Evolutionary conservation across 177 flowering plant genomes (phyloP).

Genomic region (Telopea speciosissima): DNA sequence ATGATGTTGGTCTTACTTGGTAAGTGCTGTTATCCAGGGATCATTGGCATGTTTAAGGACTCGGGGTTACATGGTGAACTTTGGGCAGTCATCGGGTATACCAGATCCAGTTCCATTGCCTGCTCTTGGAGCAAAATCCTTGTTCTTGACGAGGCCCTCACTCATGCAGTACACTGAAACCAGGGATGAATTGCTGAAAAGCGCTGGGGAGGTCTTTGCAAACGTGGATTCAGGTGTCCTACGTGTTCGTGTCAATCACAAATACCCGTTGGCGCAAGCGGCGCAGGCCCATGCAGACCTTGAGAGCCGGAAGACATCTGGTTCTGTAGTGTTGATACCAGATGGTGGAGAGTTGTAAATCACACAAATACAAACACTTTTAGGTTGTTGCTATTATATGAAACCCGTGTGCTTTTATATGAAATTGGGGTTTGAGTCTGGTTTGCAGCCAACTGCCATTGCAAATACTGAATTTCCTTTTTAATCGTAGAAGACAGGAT

Average conservation of each 20-base stretch:
- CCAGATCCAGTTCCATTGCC: slow-evolving; percentile 80
- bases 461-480: too few species aligned
- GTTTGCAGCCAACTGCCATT: too few species aligned
- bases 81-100: slow-evolving; percentile 80
- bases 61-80: slow-evolving; percentile 83
- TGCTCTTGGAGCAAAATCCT: slow-evolving; percentile 55
- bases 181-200: slow-evolving; percentile 67
- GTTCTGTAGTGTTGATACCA: slow-evolving; percentile 73
- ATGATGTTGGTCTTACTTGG: not conserved
- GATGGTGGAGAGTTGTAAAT: slow-evolving; percentile 10
- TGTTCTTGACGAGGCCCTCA: slow-evolving; percentile 77
- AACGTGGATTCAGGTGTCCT: slow-evolving; percentile 53
- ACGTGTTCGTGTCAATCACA: slow-evolving; percentile 65
- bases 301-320: slow-evolving; percentile 63
- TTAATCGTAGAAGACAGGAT: too few species aligned
- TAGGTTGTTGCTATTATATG: not conserved
- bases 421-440: too few species aligned
- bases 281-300: slow-evolving; percentile 76
- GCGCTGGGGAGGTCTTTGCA: slow-evolving; percentile 72
- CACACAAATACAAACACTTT: not conserved
- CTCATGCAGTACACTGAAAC: slow-evolving; percentile 54
- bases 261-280: slow-evolving; percentile 73
- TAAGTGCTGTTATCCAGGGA: slow-evolving; percentile 40
- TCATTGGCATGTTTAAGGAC: slow-evolving; percentile 72
- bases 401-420: too few species aligned